phyloP scores from a whole-genome alignment of 441 rosid species.

The Pelargonium fulgidum region DNA sequence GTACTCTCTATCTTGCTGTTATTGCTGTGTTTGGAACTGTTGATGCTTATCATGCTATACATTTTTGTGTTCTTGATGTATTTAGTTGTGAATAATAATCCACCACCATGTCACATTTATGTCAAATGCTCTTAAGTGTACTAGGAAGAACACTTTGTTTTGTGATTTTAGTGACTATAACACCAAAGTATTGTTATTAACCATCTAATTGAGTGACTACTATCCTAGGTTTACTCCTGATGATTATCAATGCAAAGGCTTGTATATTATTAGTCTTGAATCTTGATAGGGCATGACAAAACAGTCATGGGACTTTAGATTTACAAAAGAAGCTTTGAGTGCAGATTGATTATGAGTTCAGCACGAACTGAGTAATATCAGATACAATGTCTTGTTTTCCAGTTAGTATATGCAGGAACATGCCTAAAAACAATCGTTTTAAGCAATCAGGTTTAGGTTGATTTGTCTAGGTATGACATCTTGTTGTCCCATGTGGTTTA shows the following conservation, averaged over 20 bases:
- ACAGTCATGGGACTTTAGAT: neutral
- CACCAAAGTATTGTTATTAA: neutral
- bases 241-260: neutral
- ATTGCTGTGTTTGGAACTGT: neutral
- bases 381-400: neutral
- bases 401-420: neutral
- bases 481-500: neutral
- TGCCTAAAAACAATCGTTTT: neutral
- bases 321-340: neutral
- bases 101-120: neutral
- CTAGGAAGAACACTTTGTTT: too few relatives aligned
- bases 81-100: too few relatives aligned
- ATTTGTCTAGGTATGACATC: neutral
- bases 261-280: neutral
- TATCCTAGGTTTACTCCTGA: neutral
- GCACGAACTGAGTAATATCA: neutral
- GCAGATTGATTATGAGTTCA: neutral
- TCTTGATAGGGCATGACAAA: neutral
- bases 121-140: neutral
- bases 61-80: neutral
- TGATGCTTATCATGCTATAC: neutral
- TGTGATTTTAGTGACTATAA: too few relatives aligned
- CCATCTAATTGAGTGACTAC: neutral
- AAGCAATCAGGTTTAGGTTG: neutral
- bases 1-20: slow-evolving; percentile 23